These are phyloP conservation scores for Linum tenue DNA, from an alignment of 345 rosid genomes.

Conservation along the genomic window DNA sequence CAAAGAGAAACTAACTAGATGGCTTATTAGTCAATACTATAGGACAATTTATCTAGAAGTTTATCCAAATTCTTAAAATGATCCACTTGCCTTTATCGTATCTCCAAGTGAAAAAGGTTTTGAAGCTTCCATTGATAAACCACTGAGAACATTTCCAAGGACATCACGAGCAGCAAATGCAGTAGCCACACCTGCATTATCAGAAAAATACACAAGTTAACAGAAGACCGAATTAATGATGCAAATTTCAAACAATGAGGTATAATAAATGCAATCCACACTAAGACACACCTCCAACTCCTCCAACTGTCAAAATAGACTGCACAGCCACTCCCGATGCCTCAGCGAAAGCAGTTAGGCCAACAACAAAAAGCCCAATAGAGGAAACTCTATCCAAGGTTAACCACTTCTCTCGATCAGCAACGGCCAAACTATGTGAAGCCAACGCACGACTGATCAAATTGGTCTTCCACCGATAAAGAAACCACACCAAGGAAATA, in stretches of 20 bases:
- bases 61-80: background rate
- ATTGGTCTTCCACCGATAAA: constrained; percentile 78
- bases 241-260: background rate
- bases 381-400: constrained; percentile 77
- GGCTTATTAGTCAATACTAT: too few relatives aligned
- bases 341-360: constrained; percentile 81
- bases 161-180: constrained; percentile 90
- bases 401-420: constrained; percentile 56
- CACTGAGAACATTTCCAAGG: constrained; percentile 91
- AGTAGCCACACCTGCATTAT: constrained; percentile 81
- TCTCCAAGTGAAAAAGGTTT: constrained; percentile 91
- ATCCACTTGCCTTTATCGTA: constrained; percentile 67
- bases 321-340: constrained; percentile 97
- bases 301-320: constrained; percentile 87
- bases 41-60: background rate
- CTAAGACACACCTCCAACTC: constrained; percentile 69
- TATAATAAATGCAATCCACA: constrained; percentile 3
- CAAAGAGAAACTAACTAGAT: too few relatives aligned
- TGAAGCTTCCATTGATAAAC: constrained; percentile 76
- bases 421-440: constrained; percentile 30
- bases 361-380: constrained; percentile 66
- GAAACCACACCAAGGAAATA: constrained; percentile 79
- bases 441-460: constrained; percentile 46
- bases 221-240: background rate
- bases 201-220: background rate